Base-by-base conservation (phyloP, 208 protist species). In the Leishmania lainsoni region DNA sequence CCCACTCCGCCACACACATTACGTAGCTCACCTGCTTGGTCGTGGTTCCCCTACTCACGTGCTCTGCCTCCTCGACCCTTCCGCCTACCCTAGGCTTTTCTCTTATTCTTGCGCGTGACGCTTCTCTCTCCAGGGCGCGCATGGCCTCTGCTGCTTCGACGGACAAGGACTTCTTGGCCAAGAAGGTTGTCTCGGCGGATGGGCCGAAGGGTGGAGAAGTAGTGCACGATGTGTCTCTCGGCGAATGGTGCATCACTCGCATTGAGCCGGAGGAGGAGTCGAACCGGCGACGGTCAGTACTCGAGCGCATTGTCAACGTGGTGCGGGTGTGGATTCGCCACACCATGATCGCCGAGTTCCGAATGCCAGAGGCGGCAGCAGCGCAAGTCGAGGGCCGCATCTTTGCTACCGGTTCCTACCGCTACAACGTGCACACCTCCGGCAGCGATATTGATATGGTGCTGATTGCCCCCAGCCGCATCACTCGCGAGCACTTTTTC, bases 391-490 rank as follows among this genome's bases (percentile, higher is more conserved):
- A 97, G 69, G 97, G 95, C 39, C 94, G 97, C 52, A 98, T 99
- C 81, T 99, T 99, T 78, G 98, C 99, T 20, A 99, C 98, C 52
- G 99, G 99, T 20, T 99, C 98, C 6, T 99, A 99, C 89, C 95
- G 98, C n/a, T 98, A 99, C 72, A 99, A 99, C 79, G 98, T 99
- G 12, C 97, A 99, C 90, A 97, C 92, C 14, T 91, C 92, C 1
- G 98, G 96, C 26, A 98, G 94, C 49, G 99, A 99, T 98, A 99
- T 99, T 78, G 99, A 99, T 88, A 99, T 99, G 87, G 92, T 98
- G 32, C 89, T 98, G 52, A 97, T 99, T 71, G 95, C 91, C 0
- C 99, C 99, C 1, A 92, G 90, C 54, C 91, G 97, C 58, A 94
- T 99, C 69, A 97, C 92, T 10, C 91, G 94, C 56, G 90, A 97